These are phyloP conservation scores for Colletotrichum liriopes DNA, from an alignment of 2,329 filamentous ascomycete species.

Conservation along the genomic window DNA sequence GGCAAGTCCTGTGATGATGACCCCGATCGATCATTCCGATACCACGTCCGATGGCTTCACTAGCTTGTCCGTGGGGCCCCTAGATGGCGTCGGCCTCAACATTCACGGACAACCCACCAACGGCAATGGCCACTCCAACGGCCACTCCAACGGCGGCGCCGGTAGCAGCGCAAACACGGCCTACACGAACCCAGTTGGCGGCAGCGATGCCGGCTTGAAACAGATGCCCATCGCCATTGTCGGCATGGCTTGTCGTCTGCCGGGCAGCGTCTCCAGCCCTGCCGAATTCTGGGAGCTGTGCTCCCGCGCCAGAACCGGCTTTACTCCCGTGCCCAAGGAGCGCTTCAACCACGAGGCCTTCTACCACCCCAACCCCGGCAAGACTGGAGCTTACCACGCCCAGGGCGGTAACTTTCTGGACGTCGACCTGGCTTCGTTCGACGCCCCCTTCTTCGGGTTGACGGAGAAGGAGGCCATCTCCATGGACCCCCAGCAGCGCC, in stretches of 20 bases:
- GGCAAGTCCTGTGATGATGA: conserved; percentile 43
- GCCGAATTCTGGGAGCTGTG: conserved; percentile 63
- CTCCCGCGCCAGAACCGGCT: conserved; percentile 58
- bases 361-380: conserved; percentile 61
- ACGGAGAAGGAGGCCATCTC: conserved; percentile 65
- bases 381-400: conserved; percentile 52
- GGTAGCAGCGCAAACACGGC: conserved; percentile 27
- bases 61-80: conserved; percentile 40
- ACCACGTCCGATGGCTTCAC: conserved; percentile 43
- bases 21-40: conserved; percentile 42
- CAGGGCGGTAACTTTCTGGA: conserved; percentile 60
- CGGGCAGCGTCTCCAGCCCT: conserved; percentile 59
- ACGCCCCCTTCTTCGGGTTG: conserved; percentile 68
- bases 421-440: conserved; percentile 63
- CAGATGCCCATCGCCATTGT: conserved; percentile 63
- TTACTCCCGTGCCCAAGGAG: conserved; percentile 59
- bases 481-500: conserved; percentile 70
- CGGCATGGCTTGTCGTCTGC: conserved; percentile 64
- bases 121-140: conserved; percentile 45
- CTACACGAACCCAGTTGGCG: conserved; percentile 36
- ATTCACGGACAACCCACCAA: conserved; percentile 34
- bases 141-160: conserved; percentile 39
- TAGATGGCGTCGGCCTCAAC: conserved; percentile 40
- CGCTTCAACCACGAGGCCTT: conserved; percentile 62
- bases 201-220: conserved; percentile 45